Evolutionary conservation across 352 stramenopile genomes (phyloP), one percentile per base, ranked within the genome.

Genomic region (Pythium biforme): DNA sequence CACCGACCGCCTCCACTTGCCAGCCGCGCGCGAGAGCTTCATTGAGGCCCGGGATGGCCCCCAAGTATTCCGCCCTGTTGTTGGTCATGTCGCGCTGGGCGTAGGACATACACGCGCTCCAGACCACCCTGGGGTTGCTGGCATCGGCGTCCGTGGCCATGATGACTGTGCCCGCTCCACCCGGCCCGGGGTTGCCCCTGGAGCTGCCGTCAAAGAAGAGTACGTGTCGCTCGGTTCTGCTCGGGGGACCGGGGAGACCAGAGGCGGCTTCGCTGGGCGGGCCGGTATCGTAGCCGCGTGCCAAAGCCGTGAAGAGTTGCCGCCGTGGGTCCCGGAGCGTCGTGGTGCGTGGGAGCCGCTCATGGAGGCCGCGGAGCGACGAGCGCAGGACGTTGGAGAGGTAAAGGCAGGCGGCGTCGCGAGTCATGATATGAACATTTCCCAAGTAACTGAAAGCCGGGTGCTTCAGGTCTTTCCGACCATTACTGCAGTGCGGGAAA

Each of bases 121-220:
- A 56, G 0, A 45, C 46, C 19, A 64, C 54, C 1, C 29, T 15
- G 1, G 34, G 12, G 46, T 50, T 11, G 29, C 25, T 50, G 1
- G 34, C 33, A 15, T 50, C 52, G 1, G 9, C 14, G 39, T 49
- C 34, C 12, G 33, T 26, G 27, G 25, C 29, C 17, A 59, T 25
- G 23, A 53, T 39, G 12, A 55, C 55, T 1, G 46, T 31, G 4
- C 45, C 55, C 1, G 43, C 43, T 10, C 55, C 55, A 4, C 55
- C 55, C 5, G 55, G 55, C 3, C 55, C 55, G 3, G 55, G 55
- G 22, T 62, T 62, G 0, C 55, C 55, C 1, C 46, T 12, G 3
- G 56, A 64, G 19, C 56, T 34, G 11, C 56, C 56, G 37, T 64
- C 46, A 15, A 57, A 64, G 25, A 56, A 64, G 9, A 50, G 20